These are phyloP conservation scores for Pelargonium nanum DNA, from an alignment of 345 rosid genomes.

Conservation along the genomic window DNA sequence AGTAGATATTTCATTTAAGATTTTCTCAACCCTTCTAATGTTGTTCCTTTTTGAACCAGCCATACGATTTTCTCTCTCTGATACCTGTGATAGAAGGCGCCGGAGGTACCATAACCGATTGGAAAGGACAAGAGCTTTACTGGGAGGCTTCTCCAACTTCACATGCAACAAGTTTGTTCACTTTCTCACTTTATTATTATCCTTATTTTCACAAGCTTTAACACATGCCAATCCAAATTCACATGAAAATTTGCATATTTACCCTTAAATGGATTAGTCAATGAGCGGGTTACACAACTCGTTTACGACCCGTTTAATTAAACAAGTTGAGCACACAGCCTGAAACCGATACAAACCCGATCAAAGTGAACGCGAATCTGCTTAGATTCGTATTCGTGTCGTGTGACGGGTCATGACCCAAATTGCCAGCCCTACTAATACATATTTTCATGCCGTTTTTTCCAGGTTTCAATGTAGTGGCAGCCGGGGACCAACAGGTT, in stretches of 20 bases:
- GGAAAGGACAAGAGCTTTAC: conserved; percentile 55
- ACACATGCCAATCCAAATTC: background rate
- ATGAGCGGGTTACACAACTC: too few relatives aligned
- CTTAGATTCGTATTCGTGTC: too few relatives aligned
- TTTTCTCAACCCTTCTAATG: background rate
- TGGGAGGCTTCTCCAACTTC: conserved; percentile 76
- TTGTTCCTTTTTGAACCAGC: conserved; percentile 29
- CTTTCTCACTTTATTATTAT: background rate
- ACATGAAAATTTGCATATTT: background rate
- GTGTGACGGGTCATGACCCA: too few relatives aligned
- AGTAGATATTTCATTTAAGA: background rate
- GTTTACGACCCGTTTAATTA: background rate
- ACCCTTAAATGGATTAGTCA: too few relatives aligned
- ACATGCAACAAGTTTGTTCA: conserved; percentile 43
- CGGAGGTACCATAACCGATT: conserved; percentile 79
- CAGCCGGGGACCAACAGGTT: conserved; percentile 68
- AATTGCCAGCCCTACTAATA: background rate
- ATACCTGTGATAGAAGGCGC: conserved; percentile 88
- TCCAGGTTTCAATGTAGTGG: conserved; percentile 70
- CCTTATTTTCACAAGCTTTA: background rate
- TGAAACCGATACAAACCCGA: too few relatives aligned
- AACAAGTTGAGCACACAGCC: background rate
- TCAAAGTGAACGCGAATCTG: too few relatives aligned
- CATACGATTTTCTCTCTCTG: conserved; percentile 82
- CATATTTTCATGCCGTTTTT: conserved; percentile 7